Conservation (phyloP, 306 rosid genomes). For the Prunus campanulata region DNA sequence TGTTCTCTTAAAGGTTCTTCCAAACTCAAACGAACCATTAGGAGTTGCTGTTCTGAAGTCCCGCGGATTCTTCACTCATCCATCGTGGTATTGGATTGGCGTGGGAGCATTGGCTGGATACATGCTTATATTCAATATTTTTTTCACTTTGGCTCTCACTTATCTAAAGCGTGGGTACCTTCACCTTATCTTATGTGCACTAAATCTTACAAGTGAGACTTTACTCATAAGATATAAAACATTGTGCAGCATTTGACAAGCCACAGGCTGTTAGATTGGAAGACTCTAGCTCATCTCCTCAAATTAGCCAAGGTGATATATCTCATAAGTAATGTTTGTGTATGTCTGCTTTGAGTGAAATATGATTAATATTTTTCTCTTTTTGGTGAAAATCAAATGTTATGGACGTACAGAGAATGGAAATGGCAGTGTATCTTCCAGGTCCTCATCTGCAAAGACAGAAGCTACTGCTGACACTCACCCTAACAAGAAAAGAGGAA, state of each 20-base stretch:
- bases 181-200: not conserved
- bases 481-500: slow-evolving; percentile 13
- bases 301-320: slow-evolving; percentile 37
- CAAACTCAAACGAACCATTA: slow-evolving; percentile 31
- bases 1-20: slow-evolving; percentile 32
- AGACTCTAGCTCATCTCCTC: slow-evolving; percentile 27
- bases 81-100: slow-evolving; percentile 27
- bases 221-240: not conserved
- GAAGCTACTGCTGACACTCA: not conserved
- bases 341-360: not conserved
- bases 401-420: not conserved
- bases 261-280: slow-evolving; percentile 33
- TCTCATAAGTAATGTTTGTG: not conserved
- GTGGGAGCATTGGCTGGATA: slow-evolving; percentile 20
- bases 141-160: slow-evolving; percentile 38
- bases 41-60: slow-evolving; percentile 43
- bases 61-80: slow-evolving; percentile 42
- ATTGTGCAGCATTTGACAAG: slow-evolving; percentile 18
- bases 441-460: not conserved
- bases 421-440: not conserved
- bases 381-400: not conserved
- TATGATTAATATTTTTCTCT: not conserved
- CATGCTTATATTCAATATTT: slow-evolving; percentile 33
- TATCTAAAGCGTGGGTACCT: slow-evolving; percentile 45
- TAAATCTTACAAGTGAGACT: not conserved